A percentile compares a stretch with the other conserved stretches of the same genome.
phyloP scores from a whole-genome alignment of 2,329 filamentous ascomycete species.

The Thielaviopsis populi region DNA sequence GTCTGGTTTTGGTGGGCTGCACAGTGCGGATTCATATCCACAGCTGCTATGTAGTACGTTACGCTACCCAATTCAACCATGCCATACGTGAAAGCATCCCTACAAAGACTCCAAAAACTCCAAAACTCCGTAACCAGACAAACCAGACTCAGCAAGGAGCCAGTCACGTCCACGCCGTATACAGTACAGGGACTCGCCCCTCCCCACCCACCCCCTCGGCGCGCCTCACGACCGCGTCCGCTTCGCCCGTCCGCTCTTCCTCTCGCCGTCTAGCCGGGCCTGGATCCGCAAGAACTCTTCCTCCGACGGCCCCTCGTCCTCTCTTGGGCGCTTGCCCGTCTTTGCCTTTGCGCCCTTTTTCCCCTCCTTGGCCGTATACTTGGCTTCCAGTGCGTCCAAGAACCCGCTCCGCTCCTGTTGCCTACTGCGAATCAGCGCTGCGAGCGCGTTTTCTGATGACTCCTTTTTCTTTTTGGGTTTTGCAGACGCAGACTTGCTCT shows the following conservation, averaged over 20 bases:
- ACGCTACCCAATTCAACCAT: no score
- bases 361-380: constrained; percentile 44
- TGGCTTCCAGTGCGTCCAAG: constrained; percentile 59
- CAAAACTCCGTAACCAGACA: not conserved
- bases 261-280: constrained; percentile 25
- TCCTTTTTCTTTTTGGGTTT: constrained; percentile 26
- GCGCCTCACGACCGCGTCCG: not conserved
- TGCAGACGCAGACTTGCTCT: not conserved
- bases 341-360: constrained; percentile 23
- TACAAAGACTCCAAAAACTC: not conserved
- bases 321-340: constrained; percentile 31
- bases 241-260: constrained; percentile 21
- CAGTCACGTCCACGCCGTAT: not conserved
- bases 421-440: constrained; percentile 59
- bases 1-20: not conserved
- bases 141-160: not conserved
- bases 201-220: not conserved
- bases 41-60: no score
- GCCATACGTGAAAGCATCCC: not conserved
- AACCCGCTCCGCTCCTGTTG: constrained; percentile 53
- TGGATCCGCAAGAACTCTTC: constrained; percentile 33
- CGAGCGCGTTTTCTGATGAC: constrained; percentile 40
- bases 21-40: not conserved
- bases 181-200: no score
- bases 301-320: constrained; percentile 46